Evolutionary conservation across 345 rosid species (phyloP).

Genomic region (Clausena lansium): DNA sequence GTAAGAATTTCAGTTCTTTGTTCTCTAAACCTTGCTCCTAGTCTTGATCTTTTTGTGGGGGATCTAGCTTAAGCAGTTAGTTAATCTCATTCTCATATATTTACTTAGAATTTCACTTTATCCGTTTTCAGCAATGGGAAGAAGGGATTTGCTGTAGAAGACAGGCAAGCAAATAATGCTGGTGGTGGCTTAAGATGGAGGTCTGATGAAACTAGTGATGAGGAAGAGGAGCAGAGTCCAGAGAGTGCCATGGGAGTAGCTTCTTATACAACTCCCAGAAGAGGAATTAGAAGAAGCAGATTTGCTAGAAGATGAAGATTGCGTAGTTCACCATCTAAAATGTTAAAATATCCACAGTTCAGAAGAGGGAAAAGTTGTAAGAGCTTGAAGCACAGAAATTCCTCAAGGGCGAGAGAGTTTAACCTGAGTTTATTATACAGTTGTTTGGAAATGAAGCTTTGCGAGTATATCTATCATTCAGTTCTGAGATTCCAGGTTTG

Average conservation of each 20-base stretch:
- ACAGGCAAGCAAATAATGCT: constrained; percentile 28
- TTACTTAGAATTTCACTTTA: not conserved
- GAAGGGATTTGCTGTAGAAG: constrained; percentile 31
- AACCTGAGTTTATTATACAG: not conserved
- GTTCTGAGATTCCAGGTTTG: not conserved
- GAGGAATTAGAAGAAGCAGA: constrained; percentile 61
- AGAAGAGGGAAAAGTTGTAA: not conserved
- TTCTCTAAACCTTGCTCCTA: not conserved
- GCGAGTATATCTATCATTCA: not conserved
- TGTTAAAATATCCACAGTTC: not conserved
- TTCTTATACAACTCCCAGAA: constrained; percentile 31
- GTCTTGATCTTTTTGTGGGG: not conserved
- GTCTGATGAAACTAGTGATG: constrained; percentile 83
- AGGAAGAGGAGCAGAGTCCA: constrained; percentile 53
- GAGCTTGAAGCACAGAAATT: constrained; percentile 6
- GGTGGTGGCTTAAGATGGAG: constrained; percentile 74
- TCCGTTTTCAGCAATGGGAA: constrained; percentile 35
- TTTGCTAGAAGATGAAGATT: constrained; percentile 54
- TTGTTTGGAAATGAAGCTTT: not conserved
- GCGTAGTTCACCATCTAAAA: not conserved
- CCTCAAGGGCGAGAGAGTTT: not conserved
- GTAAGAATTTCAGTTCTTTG: constrained; percentile 26
- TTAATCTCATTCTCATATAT: not conserved
- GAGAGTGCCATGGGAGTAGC: constrained; percentile 30
- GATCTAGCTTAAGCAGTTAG: not conserved